These are phyloP conservation scores for Nicotiana undulata DNA, from an alignment of 257 asterid genomes.

Conservation along the genomic window DNA sequence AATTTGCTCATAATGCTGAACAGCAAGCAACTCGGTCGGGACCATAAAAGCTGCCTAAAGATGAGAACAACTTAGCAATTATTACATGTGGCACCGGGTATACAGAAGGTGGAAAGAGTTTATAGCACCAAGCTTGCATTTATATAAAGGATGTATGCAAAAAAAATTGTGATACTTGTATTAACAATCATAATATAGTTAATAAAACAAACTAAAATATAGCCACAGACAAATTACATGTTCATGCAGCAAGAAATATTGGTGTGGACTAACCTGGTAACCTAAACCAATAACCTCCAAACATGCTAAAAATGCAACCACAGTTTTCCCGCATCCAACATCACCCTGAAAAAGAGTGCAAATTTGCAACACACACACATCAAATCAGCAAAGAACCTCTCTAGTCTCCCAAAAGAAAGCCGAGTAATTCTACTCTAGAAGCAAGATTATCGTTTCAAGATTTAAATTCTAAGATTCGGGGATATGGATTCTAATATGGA, in stretches of 20 bases:
- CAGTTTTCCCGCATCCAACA: conserved; percentile 97
- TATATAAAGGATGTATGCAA: background rate
- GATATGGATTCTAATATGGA: no score
- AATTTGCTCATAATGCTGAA: conserved; percentile 85
- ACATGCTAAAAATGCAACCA: conserved; percentile 92
- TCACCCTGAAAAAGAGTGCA: conserved; percentile 56
- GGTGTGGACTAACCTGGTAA: conserved; percentile 48
- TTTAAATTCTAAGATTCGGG: no score
- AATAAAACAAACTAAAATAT: background rate
- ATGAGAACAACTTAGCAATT: conserved; percentile 2
- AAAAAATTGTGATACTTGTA: background rate
- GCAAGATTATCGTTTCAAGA: background rate
- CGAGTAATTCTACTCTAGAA: background rate
- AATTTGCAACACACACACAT: background rate
- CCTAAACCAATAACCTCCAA: conserved; percentile 90
- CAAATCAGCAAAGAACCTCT: background rate
- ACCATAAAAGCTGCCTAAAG: conserved; percentile 98
- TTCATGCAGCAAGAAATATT: background rate
- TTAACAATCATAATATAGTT: background rate
- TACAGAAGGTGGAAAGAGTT: background rate
- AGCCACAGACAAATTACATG: background rate
- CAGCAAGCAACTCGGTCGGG: conserved; percentile 93
- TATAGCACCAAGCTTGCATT: background rate
- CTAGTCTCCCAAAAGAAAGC: background rate
- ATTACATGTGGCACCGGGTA: background rate